Conservation (phyloP, 164 flowering plant genomes). For the Taxillus chinensis region DNA sequence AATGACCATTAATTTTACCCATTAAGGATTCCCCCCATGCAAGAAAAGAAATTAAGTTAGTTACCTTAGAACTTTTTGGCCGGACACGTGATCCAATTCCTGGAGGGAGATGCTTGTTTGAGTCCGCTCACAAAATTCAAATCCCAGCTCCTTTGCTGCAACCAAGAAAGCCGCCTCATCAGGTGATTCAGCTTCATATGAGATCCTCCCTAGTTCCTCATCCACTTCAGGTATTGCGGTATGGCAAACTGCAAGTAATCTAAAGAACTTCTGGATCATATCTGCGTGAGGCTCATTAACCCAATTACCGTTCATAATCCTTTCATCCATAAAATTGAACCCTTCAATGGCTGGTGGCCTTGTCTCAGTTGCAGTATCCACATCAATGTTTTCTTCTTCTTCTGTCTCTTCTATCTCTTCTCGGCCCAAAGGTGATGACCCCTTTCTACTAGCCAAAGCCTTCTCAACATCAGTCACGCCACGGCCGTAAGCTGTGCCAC, state of each 20-base stretch:
- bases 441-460: slow-evolving; percentile 50
- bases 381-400: slow-evolving; percentile 12
- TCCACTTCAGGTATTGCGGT: slow-evolving; percentile 61
- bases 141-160: slow-evolving; percentile 72
- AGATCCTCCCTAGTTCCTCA: slow-evolving; percentile 36
- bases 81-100: slow-evolving; percentile 35
- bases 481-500: slow-evolving; percentile 65
- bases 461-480: slow-evolving; percentile 66
- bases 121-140: slow-evolving; percentile 51
- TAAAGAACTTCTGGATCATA: slow-evolving; percentile 45
- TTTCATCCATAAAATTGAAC: slow-evolving; percentile 61
- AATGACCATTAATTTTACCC: too few relatives aligned
- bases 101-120: slow-evolving; percentile 39
- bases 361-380: slow-evolving; percentile 13
- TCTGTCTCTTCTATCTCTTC: too few relatives aligned
- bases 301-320: slow-evolving; percentile 67
- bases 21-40: too few relatives aligned
- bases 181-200: slow-evolving; percentile 82
- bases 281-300: slow-evolving; percentile 48
- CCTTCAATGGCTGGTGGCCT: slow-evolving; percentile 46
- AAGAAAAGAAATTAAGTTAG: not conserved
- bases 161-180: slow-evolving; percentile 73
- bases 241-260: slow-evolving; percentile 64
- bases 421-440: slow-evolving; percentile 13
- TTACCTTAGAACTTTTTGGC: slow-evolving; percentile 31